phyloP scores from a whole-genome alignment of 164 flowering plant species.

The Santalum album region DNA sequence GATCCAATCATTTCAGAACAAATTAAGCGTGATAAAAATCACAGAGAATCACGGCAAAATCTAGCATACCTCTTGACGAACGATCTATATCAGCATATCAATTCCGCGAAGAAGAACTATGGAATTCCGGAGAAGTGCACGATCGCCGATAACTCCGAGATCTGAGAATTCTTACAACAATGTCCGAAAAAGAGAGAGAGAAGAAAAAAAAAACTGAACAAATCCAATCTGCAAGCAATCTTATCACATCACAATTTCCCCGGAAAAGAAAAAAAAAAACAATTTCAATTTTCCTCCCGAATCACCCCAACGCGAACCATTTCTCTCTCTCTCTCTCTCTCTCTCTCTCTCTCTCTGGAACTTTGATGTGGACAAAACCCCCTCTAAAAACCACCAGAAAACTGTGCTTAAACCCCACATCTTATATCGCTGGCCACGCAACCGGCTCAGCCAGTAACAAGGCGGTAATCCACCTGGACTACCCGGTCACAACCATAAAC shows the following conservation, averaged over 20 bases:
- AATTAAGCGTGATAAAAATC: neutral
- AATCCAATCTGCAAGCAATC: neutral
- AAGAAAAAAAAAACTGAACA: too few species aligned
- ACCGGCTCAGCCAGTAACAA: slow-evolving; percentile 21
- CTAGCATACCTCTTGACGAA: neutral
- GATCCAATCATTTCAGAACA: neutral
- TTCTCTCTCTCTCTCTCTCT: slow-evolving; percentile 12
- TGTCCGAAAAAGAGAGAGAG: neutral
- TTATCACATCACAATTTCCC: neutral
- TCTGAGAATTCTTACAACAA: neutral
- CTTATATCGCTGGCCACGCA: slow-evolving; percentile 20
- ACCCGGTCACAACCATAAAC: slow-evolving; percentile 5
- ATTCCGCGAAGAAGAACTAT: neutral
- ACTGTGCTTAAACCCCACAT: slow-evolving; percentile 14
- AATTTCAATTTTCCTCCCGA: neutral
- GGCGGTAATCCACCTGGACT: slow-evolving; percentile 9
- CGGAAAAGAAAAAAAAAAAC: neutral
- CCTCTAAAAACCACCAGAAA: slow-evolving; percentile 8
- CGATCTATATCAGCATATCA: neutral
- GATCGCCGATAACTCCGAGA: neutral
- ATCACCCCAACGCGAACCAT: neutral
- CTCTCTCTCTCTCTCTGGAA: slow-evolving; percentile 3
- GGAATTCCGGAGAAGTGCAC: neutral
- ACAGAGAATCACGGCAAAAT: neutral
- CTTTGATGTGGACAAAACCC: slow-evolving; percentile 19